A percentile compares a stretch with the other conserved stretches of the same genome.
Conservation (phyloP, 2,329 filamentous ascomycete genomes). For the Lachnellula suecica region DNA sequence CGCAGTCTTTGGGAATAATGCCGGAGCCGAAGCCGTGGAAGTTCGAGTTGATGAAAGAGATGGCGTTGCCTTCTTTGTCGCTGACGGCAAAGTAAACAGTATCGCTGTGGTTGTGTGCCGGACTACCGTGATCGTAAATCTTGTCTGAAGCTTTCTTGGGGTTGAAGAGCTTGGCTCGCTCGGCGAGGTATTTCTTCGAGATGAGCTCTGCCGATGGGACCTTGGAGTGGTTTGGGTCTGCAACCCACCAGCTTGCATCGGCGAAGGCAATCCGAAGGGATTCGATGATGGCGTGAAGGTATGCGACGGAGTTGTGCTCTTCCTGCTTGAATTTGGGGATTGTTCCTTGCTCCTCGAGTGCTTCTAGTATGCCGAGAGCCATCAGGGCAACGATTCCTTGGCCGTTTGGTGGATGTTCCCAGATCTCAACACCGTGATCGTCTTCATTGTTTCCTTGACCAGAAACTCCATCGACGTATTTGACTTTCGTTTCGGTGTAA, state of each 20-base stretch:
- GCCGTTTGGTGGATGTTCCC: conserved; percentile 96
- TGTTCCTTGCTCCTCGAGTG: conserved; percentile 72
- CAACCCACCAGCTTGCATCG: conserved; percentile 86
- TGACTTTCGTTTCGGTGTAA: conserved; percentile 45
- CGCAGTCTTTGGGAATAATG: conserved; percentile 82
- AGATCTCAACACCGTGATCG: conserved; percentile 70
- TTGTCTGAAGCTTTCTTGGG: conserved; percentile 58
- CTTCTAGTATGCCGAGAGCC: conserved; percentile 87
- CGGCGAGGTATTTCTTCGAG: conserved; percentile 70
- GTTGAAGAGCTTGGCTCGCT: conserved; percentile 61
- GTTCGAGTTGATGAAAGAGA: conserved; percentile 96
- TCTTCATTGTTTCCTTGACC: conserved; percentile 37
- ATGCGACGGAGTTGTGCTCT: conserved; percentile 80
- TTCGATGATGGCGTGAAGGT: conserved; percentile 86
- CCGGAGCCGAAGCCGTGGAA: conserved; percentile 85
- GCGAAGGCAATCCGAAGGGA: conserved; percentile 85
- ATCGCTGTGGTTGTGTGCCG: conserved; percentile 82
- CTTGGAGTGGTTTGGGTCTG: conserved; percentile 72
- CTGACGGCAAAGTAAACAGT: conserved; percentile 92
- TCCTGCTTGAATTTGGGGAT: conserved; percentile 68
- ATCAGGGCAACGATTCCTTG: conserved; percentile 95
- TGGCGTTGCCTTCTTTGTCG: conserved; percentile 81
- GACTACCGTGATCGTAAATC: conserved; percentile 70
- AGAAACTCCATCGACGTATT: conserved; percentile 41
- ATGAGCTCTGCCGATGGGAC: conserved; percentile 73